Evolutionary conservation across 306 rosid genomes (phyloP).

Genomic region (Glycine tomentella): DNA sequence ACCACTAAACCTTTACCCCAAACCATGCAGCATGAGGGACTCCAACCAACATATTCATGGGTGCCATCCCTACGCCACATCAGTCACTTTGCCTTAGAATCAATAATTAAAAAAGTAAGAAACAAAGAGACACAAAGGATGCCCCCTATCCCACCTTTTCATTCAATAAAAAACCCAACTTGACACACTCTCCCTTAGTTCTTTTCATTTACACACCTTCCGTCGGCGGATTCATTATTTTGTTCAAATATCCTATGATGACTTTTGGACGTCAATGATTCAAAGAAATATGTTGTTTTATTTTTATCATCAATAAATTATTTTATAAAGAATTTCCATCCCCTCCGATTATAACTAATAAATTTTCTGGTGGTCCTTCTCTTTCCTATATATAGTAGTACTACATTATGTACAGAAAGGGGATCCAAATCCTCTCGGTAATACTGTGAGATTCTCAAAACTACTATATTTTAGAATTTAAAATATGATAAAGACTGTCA

Average conservation of each 20-base stretch:
- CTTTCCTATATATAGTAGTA: neutral
- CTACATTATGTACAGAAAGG: neutral
- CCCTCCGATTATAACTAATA: neutral
- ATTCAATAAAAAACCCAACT: constrained; percentile 26
- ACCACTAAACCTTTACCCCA: constrained; percentile 37
- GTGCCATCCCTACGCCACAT: constrained; percentile 54
- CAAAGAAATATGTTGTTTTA: neutral
- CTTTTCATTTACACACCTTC: neutral
- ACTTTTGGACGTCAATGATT: neutral
- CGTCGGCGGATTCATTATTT: constrained; percentile 16
- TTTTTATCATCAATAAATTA: neutral
- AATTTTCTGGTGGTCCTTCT: neutral
- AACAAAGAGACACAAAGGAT: constrained; percentile 23
- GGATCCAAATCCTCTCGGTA: neutral
- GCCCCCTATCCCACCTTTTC: constrained; percentile 31
- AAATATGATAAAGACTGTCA: neutral
- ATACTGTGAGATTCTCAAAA: neutral
- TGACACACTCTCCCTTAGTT: neutral
- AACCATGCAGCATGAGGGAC: constrained; percentile 54
- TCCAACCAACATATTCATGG: constrained; percentile 52
- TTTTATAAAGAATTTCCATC: neutral
- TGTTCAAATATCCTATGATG: constrained; percentile 35
- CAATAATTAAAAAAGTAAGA: constrained; percentile 34
- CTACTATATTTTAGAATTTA: neutral
- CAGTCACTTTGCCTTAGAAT: constrained; percentile 31